phyloP scores from a whole-genome alignment of 345 rosid species.

The Eucalyptus microcorys region DNA sequence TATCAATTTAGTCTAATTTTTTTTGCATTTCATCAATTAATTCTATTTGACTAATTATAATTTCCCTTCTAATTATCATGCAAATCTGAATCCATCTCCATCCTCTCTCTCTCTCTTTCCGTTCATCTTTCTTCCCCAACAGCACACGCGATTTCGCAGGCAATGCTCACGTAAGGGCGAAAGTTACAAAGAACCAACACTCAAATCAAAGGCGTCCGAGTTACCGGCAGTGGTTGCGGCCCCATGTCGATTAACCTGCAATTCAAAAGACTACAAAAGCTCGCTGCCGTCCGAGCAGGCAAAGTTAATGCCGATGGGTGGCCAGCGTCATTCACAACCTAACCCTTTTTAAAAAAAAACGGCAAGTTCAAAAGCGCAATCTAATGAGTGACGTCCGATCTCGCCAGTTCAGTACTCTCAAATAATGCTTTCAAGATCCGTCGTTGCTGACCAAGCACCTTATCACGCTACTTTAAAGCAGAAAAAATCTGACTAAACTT shows the following conservation, averaged over 20 bases:
- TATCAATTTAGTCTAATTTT: fast-evolving
- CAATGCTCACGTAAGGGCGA: not conserved
- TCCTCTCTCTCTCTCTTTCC: too few species aligned
- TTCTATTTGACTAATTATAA: too few species aligned
- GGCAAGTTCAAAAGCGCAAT: not conserved
- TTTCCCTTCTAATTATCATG: too few species aligned
- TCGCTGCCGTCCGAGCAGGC: not conserved
- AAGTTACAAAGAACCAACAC: not conserved
- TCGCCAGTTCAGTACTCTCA: not conserved
- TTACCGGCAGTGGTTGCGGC: not conserved
- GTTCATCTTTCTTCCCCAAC: not conserved
- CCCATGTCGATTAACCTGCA: not conserved
- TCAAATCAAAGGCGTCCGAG: not conserved
- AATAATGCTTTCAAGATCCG: not conserved
- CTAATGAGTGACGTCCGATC: not conserved
- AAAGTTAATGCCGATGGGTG: not conserved
- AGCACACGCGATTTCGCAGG: not conserved
- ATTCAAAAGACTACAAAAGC: not conserved
- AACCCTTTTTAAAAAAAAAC: not conserved
- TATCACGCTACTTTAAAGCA: not conserved
- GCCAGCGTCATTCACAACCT: not conserved
- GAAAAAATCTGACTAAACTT: not conserved
- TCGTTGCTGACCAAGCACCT: not conserved
- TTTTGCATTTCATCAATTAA: too few species aligned
- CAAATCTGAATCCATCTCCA: too few species aligned